Base-by-base conservation (phyloP, 306 rosid species). In the Dalbergia oliveri region DNA sequence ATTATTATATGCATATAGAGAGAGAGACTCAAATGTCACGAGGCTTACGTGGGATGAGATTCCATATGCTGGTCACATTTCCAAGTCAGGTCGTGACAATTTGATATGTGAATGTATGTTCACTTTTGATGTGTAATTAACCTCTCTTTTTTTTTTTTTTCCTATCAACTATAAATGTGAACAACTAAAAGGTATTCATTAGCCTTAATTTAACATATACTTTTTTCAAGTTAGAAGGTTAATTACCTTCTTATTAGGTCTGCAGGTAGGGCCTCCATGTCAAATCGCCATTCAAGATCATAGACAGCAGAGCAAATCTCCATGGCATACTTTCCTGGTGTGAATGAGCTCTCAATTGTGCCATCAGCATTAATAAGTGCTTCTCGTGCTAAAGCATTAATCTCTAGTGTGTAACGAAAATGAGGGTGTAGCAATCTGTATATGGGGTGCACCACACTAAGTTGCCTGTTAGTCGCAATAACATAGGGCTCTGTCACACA, bases 361-460 rank as follows among this genome's bases (percentile, higher is more conserved):
- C 98, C 98, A 0, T 51, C 94, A 9, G 89, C 92, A 63, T 89
- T 94, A 66, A 94, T 84, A 12, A 94, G 96, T 26, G 96, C 88
- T 71, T 89, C 88, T 3, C 99, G 73, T 31, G 99, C 99, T 21
- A 93, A 86, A 26, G 96, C 94, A 57, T 95, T 95, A 19, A 95
- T 91, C 84, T 93, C 97, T 75, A 95, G 73, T 1, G 98, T 93
- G 87, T 90, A 91, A 65, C 98, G 89, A 67, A 93, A 91, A 80
- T 95, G 98, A 41, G 99, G 99, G 61, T 87, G 95, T 69, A 95
- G 64, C 61, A 94, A 69, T 76, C 79, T 89, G 10, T 89, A 84
- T 66, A 95, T 90, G 41, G 99, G 99, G 56, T 95, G 99, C 86
- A 90, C 75, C 79, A 43, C 92, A 78, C 99, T 95, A 0, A 95